Evolutionary conservation across 1,284 basidiomycete genomes (phyloP), one percentile per base, ranked within the genome.

Genomic region (Ceratorhiza oryzae-sativae): DNA sequence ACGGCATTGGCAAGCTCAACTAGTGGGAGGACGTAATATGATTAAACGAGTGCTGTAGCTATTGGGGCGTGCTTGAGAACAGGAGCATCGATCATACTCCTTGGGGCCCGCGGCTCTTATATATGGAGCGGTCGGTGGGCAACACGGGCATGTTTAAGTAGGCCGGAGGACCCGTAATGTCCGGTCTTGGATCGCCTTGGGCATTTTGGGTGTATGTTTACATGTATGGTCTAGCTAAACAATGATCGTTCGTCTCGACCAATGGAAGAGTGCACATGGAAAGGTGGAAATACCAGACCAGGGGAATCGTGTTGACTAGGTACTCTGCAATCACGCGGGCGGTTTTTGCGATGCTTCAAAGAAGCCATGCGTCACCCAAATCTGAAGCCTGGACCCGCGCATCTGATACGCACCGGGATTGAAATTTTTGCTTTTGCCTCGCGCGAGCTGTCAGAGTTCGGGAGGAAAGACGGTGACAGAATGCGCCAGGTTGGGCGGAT

Each of bases 361-460:
- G 53, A 68, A 56, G 49, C 63, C 42, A 45, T 18, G 42, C 42
- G 42, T 45, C 42, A 45, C 42, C 18, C 9, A 9, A 18, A 8
- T 45, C 42, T 45, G 42, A 59, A 70, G 45, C 41, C 12, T 45
- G 42, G 42, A 39, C 45, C 56, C 68, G 68, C 68, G 45, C 42
- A 45, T 45, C 42, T 71, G 68, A 71, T 58, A 58, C 53, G 34
- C 27, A 51, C 48, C 48, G 15, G 18, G 51, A 53, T 39, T 25
- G 34, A 71, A 71, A 59, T 48, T 49, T 62, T 71, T 71, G 23
- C 68, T 42, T 71, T 45, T 32, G n/a, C 41, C 36, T 55, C 23
- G 34, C 36, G 18, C 42, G 39, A 59, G n/a, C 68, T 60, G 68
- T 71, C 68, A 71, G 48, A 53, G 27, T 46, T 59, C 25, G 67